Percentiles rank a stretch among this genome's conserved stretches.
These are phyloP conservation scores for Spathaspora gorwiae DNA, from an alignment of 805 yeast genomes.

Conservation along the genomic window DNA sequence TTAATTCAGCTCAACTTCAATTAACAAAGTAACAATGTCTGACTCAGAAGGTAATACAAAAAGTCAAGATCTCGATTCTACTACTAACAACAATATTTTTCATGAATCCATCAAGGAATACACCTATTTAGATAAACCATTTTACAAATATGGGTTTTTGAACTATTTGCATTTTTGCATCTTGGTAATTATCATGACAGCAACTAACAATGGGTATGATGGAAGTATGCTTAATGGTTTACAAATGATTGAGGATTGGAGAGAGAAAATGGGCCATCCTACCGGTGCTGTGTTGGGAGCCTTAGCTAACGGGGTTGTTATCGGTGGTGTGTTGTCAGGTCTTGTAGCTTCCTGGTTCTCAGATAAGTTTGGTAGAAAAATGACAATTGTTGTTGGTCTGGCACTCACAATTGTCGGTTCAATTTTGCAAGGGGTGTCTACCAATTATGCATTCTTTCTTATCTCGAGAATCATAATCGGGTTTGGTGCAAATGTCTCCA, in stretches of 20 bases:
- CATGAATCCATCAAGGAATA: conserved; percentile 10
- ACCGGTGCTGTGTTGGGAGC: conserved; percentile 38
- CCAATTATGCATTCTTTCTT: conserved; percentile 35
- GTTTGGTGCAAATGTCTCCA: conserved; percentile 37
- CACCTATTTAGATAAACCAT: conserved; percentile 16
- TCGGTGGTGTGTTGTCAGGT: conserved; percentile 35
- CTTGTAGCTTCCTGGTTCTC: conserved; percentile 20
- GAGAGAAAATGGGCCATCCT: conserved; percentile 34
- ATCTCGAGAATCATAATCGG: conserved; percentile 48
- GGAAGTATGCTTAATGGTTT: conserved; percentile 50
- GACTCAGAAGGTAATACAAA: too few relatives aligned
- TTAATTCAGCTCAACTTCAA: too few relatives aligned
- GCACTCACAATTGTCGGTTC: conserved; percentile 26
- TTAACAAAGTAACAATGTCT: too few relatives aligned
- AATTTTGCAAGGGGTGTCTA: conserved; percentile 33
- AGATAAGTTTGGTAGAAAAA: conserved; percentile 42
- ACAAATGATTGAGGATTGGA: conserved; percentile 43
- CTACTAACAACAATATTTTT: too few relatives aligned
- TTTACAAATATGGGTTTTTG: conserved; percentile 36
- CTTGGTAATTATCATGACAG: conserved; percentile 39
- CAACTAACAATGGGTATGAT: conserved; percentile 47
- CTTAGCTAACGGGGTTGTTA: conserved; percentile 35
- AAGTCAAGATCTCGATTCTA: too few relatives aligned
- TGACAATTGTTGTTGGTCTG: conserved; percentile 20
- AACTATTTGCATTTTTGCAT: conserved; percentile 32